A percentile compares a stretch with the other conserved stretches of the same genome.
These are phyloP conservation scores for Nicotiana knightiana DNA, from an alignment of 257 asterid species.

Conservation along the genomic window DNA sequence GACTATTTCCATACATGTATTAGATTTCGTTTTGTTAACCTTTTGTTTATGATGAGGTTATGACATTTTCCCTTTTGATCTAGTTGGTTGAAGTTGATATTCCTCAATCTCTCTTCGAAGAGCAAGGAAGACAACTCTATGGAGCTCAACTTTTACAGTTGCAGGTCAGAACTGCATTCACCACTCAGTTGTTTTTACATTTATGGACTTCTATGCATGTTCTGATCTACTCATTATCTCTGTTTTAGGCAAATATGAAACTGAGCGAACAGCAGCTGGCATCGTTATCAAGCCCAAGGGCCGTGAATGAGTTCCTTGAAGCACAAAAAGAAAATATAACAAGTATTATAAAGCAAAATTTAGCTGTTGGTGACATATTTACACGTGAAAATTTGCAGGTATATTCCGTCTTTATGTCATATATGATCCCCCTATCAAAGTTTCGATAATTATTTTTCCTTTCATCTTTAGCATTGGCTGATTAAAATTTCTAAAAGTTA, in stretches of 20 bases:
- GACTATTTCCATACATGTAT: not conserved
- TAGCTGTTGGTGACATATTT: constrained; percentile 94
- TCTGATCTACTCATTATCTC: constrained; percentile 14
- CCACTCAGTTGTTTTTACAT: not conserved
- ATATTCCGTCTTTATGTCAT: constrained; percentile 6
- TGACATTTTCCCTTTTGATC: constrained; percentile 10
- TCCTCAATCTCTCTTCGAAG: constrained; percentile 88
- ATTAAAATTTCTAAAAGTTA: not conserved
- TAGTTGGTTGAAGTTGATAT: constrained; percentile 86
- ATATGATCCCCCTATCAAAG: not conserved
- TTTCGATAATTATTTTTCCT: not conserved
- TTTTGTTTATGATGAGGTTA: not conserved
- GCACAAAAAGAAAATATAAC: constrained; percentile 67
- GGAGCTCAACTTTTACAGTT: constrained; percentile 90
- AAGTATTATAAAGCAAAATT: constrained; percentile 71
- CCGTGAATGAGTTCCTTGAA: constrained; percentile 69
- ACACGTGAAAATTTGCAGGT: constrained; percentile 92
- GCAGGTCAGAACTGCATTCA: constrained; percentile 47
- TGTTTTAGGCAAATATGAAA: constrained; percentile 65
- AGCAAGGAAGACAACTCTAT: constrained; percentile 93
- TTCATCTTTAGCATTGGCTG: too few species aligned
- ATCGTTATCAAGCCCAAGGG: constrained; percentile 79
- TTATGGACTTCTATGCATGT: not conserved
- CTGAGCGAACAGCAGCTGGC: constrained; percentile 77
- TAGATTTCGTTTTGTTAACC: not conserved